Conservation (phyloP, 2,329 filamentous ascomycete species). For the Ophiostoma quercus region DNA sequence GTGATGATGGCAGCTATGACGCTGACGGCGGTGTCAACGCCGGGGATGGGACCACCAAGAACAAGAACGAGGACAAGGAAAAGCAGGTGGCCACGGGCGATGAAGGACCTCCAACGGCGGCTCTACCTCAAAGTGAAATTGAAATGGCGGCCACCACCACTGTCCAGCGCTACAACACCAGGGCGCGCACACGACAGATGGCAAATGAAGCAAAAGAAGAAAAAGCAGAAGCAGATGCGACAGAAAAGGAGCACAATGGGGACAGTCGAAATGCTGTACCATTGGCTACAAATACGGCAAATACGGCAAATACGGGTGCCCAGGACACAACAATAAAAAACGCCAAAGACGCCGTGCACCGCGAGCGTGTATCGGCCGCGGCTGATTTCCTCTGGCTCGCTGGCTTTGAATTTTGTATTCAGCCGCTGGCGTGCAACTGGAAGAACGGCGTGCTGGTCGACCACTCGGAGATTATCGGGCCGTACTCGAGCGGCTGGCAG, state of each 20-base stretch:
- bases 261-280: neutral
- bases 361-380: conserved; percentile 15
- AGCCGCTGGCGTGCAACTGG: conserved; percentile 18
- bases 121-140: neutral
- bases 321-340: no score
- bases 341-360: conserved; percentile 8
- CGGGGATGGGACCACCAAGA: no score
- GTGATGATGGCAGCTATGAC: neutral
- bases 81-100: no score
- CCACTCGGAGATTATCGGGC: conserved; percentile 17
- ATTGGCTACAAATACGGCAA: no score
- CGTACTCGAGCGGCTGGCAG: conserved; percentile 15
- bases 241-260: neutral
- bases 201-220: no score
- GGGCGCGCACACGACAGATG: neutral
- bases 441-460: conserved; percentile 19
- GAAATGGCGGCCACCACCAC: no score
- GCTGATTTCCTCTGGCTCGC: conserved; percentile 17
- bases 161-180: neutral
- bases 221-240: no score
- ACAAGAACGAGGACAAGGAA: neutral
- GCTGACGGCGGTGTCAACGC: neutral
- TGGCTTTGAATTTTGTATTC: conserved; percentile 8
- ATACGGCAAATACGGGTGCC: no score
- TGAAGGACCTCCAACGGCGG: no score